A percentile compares a stretch with the other conserved stretches of the same genome.
These are phyloP conservation scores for Kwoniella dejecticola DNA, from an alignment of 768 basidiomycete species.

Conservation along the genomic window DNA sequence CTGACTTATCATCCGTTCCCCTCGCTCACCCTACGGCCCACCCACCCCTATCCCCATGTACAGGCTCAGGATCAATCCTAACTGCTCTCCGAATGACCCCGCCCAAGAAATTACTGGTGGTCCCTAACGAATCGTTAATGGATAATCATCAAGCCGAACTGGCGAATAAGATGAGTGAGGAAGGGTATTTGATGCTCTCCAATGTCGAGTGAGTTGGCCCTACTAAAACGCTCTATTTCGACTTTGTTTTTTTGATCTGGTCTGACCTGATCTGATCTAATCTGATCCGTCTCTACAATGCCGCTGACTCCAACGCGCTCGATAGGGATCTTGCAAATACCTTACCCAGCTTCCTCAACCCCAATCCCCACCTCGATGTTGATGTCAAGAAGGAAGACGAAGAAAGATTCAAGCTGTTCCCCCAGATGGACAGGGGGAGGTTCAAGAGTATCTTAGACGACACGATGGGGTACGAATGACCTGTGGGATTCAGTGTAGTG, in stretches of 20 bases:
- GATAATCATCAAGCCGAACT: slow-evolving; percentile 94
- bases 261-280: no score
- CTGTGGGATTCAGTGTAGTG: no score
- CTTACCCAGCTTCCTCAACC: slow-evolving; percentile 12
- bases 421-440: slow-evolving; percentile 6
- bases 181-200: slow-evolving; percentile 37
- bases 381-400: not conserved
- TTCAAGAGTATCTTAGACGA: slow-evolving; percentile 36
- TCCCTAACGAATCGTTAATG: slow-evolving; percentile 84
- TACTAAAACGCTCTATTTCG: no score
- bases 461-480: slow-evolving; percentile 25
- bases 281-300: no score
- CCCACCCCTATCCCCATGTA: not conserved
- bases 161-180: slow-evolving; percentile 63
- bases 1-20: not conserved
- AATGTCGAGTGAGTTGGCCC: slow-evolving; percentile 32
- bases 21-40: not conserved
- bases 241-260: no score
- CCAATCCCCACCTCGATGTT: no score
- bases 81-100: slow-evolving; percentile 69
- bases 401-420: slow-evolving; percentile 20
- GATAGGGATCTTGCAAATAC: slow-evolving; percentile 7
- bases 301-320: no score
- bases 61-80: slow-evolving; percentile 92
- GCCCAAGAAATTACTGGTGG: slow-evolving; percentile 75